Evolutionary conservation across 2,329 filamentous ascomycete genomes (phyloP).

Genomic region (Exophiala mesophila): DNA sequence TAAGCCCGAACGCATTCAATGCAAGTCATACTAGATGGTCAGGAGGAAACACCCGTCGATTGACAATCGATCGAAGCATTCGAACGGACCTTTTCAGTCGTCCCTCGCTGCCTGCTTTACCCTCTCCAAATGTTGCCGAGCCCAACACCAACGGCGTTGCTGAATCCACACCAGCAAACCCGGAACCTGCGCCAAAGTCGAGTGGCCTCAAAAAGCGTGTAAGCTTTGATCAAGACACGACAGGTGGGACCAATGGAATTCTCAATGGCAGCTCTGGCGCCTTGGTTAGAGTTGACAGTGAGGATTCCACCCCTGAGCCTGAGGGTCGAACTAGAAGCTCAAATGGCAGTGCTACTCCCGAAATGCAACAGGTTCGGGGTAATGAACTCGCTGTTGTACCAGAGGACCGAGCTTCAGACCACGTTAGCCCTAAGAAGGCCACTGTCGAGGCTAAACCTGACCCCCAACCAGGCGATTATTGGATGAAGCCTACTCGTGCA

Average conservation of each 20-base stretch:
- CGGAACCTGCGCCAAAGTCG: slow-evolving; percentile 31
- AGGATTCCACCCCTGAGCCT: slow-evolving; percentile 40
- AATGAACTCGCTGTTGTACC: slow-evolving; percentile 75
- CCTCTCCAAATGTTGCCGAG: slow-evolving; percentile 33
- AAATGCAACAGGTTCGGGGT: slow-evolving; percentile 60
- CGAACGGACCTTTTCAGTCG: slow-evolving; percentile 59
- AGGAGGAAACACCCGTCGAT: slow-evolving; percentile 72
- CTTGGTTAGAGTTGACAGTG: slow-evolving; percentile 46
- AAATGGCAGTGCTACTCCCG: slow-evolving; percentile 33
- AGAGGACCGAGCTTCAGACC: slow-evolving; percentile 52
- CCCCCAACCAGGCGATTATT: slow-evolving; percentile 70
- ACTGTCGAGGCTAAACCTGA: slow-evolving; percentile 33
- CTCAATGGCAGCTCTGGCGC: slow-evolving; percentile 44
- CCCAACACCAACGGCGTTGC: slow-evolving; percentile 11
- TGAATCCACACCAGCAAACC: slow-evolving; percentile 33
- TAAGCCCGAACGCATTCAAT: slow-evolving; percentile 80
- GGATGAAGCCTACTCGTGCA: slow-evolving; percentile 71
- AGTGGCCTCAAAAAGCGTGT: slow-evolving; percentile 70
- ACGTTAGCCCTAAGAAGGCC: slow-evolving; percentile 29
- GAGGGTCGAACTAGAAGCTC: slow-evolving; percentile 50
- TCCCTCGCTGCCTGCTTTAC: slow-evolving; percentile 30
- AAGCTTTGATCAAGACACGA: slow-evolving; percentile 73
- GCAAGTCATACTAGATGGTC: slow-evolving; percentile 61
- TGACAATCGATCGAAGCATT: slow-evolving; percentile 86
- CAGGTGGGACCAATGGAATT: slow-evolving; percentile 36